Base-by-base conservation (phyloP, 140 eudicot species). In the Bidens hawaiensis region DNA sequence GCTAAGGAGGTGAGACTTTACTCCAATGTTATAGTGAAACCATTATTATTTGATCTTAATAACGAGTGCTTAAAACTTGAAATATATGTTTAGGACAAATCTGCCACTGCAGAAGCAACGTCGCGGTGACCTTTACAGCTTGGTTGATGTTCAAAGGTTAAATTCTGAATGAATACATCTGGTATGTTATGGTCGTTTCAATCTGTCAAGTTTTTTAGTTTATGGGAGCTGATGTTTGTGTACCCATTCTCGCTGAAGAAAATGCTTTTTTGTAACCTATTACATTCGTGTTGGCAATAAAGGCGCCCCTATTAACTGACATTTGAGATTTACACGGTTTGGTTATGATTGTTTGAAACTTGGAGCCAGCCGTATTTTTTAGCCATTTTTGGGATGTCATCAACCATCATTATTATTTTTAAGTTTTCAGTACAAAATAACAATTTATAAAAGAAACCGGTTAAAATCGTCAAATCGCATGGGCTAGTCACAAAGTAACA, bases 71-170 rank as follows among this genome's bases (percentile, higher is more conserved):
- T 56, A n/a, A n/a, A n/a, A n/a, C n/a, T n/a, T n/a, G n/a, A 25
- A 33, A 54, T 33, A 23, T 52, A 25, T 53, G 36, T 57, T 3
- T 78, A 91, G 98, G 89, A 82, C 89, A 13, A 91, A 87, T 63
- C 96, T 91, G 33, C 96, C 98, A 6, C 75, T 91, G 18, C 91
- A 74, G 77, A 87, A 82, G 70, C 98, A 91, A 67, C 82, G 98
- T 13, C 90, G 96, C 26, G 96, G 98, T 27, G 98, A 91, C 71
- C 91, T 91, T 13, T 91, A 91, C 77, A 81, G 65, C 83, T 26
- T 91, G 80, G 89, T 87, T 42, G 96, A 91, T 69, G 96, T 87
- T 40, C 91, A 84, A 65, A 82, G 96, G 74, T 56, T 73, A 56
- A 69, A 82, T 67, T 73, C 84, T 50, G 38, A 81, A 28, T 66